Evolutionary conservation across 2,329 filamentous ascomycete species (phyloP).

Genomic region (Elsinoe australis): DNA sequence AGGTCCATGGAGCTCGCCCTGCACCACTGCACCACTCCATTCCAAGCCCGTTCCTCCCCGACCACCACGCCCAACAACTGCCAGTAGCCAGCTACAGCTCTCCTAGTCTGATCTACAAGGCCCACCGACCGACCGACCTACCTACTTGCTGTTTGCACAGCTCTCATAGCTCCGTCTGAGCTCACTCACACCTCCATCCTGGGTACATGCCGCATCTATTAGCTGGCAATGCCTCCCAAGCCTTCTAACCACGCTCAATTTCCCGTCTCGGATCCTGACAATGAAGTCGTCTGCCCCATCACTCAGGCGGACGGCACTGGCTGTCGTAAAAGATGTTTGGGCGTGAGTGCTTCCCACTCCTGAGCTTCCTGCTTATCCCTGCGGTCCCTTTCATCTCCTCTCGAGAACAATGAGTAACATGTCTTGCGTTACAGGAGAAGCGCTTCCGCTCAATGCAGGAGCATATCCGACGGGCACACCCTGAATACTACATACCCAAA

Average conservation of each 20-base stretch:
- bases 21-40: too few relatives aligned
- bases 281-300: constrained; percentile 94
- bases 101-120: constrained; percentile 1
- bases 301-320: constrained; percentile 92
- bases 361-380: constrained; percentile 1
- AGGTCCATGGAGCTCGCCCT: constrained; percentile 8
- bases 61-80: constrained; percentile 1
- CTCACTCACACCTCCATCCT: background rate
- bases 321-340: constrained; percentile 95
- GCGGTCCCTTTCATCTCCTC: constrained; percentile 8
- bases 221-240: constrained; percentile 70
- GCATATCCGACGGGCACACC: constrained; percentile 94
- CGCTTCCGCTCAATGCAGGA: constrained; percentile 98
- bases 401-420: constrained; percentile 27
- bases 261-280: constrained; percentile 83
- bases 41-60: constrained; percentile 10
- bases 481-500: constrained; percentile 95
- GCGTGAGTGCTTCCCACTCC: constrained; percentile 59
- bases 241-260: constrained; percentile 63
- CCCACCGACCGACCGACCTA: constrained; percentile 5
- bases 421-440: constrained; percentile 61
- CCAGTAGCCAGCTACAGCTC: constrained; percentile 8
- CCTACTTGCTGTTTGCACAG: too few relatives aligned
- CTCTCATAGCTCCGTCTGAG: too few relatives aligned
- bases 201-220: constrained; percentile 17